Base-by-base conservation (phyloP, 2,329 filamentous ascomycete species). In the Calycina herbarum region DNA sequence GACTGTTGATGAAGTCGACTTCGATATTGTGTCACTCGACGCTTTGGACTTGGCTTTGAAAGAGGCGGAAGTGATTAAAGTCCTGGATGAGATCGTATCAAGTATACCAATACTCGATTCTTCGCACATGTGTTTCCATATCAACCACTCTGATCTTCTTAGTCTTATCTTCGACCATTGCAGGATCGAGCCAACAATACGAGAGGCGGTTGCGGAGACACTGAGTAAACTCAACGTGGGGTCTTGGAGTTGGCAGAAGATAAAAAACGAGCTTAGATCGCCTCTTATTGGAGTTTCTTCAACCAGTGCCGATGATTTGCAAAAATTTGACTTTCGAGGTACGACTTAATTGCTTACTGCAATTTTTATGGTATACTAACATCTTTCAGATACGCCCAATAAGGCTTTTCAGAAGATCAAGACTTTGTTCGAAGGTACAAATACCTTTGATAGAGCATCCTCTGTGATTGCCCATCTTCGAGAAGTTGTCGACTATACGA, bases 41-140 rank as follows among this genome's bases (percentile, higher is more conserved):
- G 89, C 90, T 0, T 79, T 93, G 5, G 93, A 98, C 73, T 81
- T 96, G 57, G 90, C 93, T 0, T 78, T 97, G 64, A 96, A 96
- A 73, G 95, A 99, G 77, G 94, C 94, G 0, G 94, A 98, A 77
- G 89, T 93, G 0, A 86, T 99, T 71, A 98, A 97, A 73, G 94
- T 98, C 2, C 81, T 98, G 27, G 95, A 99, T 75, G 95, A 99
- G 76, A 90, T 97, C 51, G 85, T 96, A 17, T 84, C 88, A 59
- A 85, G 89, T 5, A 94, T 98, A 69, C 94, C 94, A 0, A 87
- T 89, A 2, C 81, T 96, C 13, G 84, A 86, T 10, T 83, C 86
- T 0, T 84, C 85, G 2, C 86, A 88, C 31, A 93, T 97, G 87
- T 96, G 91, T 74, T 96, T 97, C 71, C 89, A 97, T 70, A 78